Base-by-base conservation (phyloP, 2,329 filamentous ascomycete species). In the Cryphonectria nitschkei region DNA sequence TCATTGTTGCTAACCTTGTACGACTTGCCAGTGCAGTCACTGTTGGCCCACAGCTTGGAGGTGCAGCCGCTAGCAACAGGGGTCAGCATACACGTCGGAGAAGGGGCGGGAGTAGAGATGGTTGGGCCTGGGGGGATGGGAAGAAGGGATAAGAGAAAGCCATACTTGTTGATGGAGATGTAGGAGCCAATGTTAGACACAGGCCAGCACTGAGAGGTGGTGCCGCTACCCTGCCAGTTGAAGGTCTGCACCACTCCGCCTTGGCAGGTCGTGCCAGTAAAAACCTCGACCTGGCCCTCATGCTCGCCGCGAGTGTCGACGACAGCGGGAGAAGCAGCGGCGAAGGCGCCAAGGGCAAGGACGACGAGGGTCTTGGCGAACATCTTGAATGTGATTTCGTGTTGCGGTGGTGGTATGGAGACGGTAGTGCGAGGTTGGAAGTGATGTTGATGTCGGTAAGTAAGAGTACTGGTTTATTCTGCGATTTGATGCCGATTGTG, bases 31-130 rank as follows among this genome's bases (percentile, higher is more conserved):
- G 26, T 32, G 54, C 54, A 58, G 14, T 32, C 54, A 6, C 14
- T 58, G 26, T 56, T 29, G 52, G n/a, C n/a, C 52, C 52, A 56
- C 52, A 56, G 52, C 52, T 29, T 56, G 52, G 52, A 29, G n/a
- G 11, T 56, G 26, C 52, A 56, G 52, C 52, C 50, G n/a, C 50
- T 52, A 29, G 14, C 8, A 14, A 56, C n/a, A 56, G 19, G 26
- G n/a, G 9, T 56, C 29, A 29, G 52, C 13, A 6, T n/a, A 50
- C 7, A 9, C 22, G 22, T n/a, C 19, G 11, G 1, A n/a, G 46
- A 50, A 50, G 26, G 26, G 26, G n/a, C 6, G 16, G 16, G 19
- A 22, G 43, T 5, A 7, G 22, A 19, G 19, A 50, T 50, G 43
- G 3, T 22, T 16, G 16, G 46, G 46, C 26, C 26, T 26, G 22